Percentiles rank a stretch among this genome's conserved stretches.
Conservation (phyloP, 2,329 filamentous ascomycete species). For the Myriangium duriaei region DNA sequence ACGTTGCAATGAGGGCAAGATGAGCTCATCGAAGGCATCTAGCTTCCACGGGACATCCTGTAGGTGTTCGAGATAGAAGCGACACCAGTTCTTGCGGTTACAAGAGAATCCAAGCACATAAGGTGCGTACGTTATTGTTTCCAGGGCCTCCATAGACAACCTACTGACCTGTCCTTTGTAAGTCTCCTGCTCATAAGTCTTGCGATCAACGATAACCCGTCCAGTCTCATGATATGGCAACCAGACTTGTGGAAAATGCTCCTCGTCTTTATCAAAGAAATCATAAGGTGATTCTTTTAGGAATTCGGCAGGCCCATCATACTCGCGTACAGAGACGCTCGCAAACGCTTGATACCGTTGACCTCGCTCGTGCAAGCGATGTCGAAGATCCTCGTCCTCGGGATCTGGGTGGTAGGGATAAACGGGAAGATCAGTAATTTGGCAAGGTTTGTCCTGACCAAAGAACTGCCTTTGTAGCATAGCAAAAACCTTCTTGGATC, state of each 20-base stretch:
- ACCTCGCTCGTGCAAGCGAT: conserved; percentile 13
- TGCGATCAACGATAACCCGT: conserved; percentile 18
- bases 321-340: conserved; percentile 12
- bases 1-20: conserved; percentile 14
- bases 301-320: conserved; percentile 15
- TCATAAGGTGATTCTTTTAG: conserved; percentile 15
- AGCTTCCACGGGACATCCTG: conserved; percentile 15
- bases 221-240: conserved; percentile 13
- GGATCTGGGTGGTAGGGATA: conserved; percentile 11
- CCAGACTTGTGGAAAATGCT: conserved; percentile 5
- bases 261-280: conserved; percentile 8
- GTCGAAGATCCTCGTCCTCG: conserved; percentile 9
- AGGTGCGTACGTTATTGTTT: conserved; percentile 17
- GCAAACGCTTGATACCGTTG: conserved; percentile 13
- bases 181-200: conserved; percentile 16
- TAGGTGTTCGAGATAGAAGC: conserved; percentile 17
- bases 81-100: conserved; percentile 17
- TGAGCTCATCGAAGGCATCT: conserved; percentile 14
- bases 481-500: conserved; percentile 1
- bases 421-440: conserved; percentile 12
- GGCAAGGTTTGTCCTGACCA: conserved; percentile 11
- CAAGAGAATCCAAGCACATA: conserved; percentile 17
- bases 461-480: conserved; percentile 12
- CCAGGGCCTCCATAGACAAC: conserved; percentile 9
- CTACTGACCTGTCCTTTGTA: conserved; percentile 2